A percentile compares a stretch with the other conserved stretches of the same genome.
Conservation (phyloP, 768 basidiomycete genomes). For the Termitomyces sp. region DNA sequence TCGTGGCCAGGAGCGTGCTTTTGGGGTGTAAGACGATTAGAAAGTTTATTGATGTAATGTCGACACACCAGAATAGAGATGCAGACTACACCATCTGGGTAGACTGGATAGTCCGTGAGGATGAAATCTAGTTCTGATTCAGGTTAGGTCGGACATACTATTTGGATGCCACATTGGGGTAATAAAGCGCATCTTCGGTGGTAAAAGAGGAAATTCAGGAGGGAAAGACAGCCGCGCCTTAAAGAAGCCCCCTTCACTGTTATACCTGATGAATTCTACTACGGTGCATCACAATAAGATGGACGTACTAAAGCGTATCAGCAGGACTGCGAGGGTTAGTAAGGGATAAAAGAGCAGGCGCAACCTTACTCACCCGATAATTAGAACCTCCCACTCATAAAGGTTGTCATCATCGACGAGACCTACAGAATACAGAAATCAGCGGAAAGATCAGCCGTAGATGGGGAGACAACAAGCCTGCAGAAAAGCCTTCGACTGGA, state of each 20-base stretch:
- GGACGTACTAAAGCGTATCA: slow-evolving; percentile 85
- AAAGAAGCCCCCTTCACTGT: slow-evolving; percentile 93
- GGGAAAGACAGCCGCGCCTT: slow-evolving; percentile 90
- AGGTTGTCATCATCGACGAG: slow-evolving; percentile 94
- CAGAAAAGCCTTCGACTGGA: slow-evolving; percentile 96
- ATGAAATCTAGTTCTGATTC: not conserved
- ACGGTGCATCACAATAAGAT: not conserved
- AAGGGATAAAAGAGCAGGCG: slow-evolving; percentile 1
- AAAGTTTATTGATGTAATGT: not conserved
- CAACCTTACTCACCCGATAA: slow-evolving; percentile 71
- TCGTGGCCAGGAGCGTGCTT: slow-evolving; percentile 96
- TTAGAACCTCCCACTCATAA: slow-evolving; percentile 94
- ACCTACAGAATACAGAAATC: slow-evolving; percentile 44
- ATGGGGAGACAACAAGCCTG: slow-evolving; percentile 48
- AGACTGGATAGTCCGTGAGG: slow-evolving; percentile 54
- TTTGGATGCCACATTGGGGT: slow-evolving; percentile 99
- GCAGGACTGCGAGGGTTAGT: slow-evolving; percentile 57
- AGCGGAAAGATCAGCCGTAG: slow-evolving; percentile 19
- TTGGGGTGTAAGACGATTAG: not conserved
- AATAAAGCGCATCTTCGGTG: slow-evolving; percentile 94
- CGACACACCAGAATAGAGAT: slow-evolving; percentile 84
- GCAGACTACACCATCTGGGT: slow-evolving; percentile 89
- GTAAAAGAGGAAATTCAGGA: slow-evolving; percentile 82
- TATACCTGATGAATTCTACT: slow-evolving; percentile 14
- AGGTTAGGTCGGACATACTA: slow-evolving; percentile 47